Base-by-base conservation (phyloP, 768 basidiomycete species). In the Gloeostereum incarnatum region DNA sequence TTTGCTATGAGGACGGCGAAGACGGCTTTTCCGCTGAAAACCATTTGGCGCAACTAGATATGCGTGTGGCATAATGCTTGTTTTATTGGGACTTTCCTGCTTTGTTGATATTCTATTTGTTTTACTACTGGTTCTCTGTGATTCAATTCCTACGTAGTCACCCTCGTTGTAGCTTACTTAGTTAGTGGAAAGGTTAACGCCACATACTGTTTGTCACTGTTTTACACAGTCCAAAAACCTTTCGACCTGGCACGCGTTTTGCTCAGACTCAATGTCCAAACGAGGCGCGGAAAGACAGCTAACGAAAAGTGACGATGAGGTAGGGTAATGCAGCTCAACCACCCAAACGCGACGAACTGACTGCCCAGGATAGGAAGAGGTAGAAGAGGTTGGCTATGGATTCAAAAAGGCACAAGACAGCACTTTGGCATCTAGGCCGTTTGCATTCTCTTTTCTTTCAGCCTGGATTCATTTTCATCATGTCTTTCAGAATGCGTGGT, bases 281-380 rank as follows among this genome's bases (percentile, higher is more conserved):
- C 73, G 85, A 54, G 71, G 67, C 39, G 85, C 85, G 53, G 85
- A 87, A 36, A 72, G 60, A 43, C 81, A 89, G 48, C 51, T 89
- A 23, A 65, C 68, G 8, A 84, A 75, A 49, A 79, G 78, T 42
- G 51, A 35, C 14, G 66, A 63, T 18, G 64, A 66, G 32, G 63
- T 55, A 60, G 13, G 60, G 57, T n/a, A 19, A 18, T 40, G 11
- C 18, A 19, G 22, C 8, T 10, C 18, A 47, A 5, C n/a, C 25
- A 27, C n/a, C 23, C 26, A 5, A 16, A 18, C 8, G 4, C 29
- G 22, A 20, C 7, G 27, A 20, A 13, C 20, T 26, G 21, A 42
- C 25, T 43, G 7, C 44, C 39, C 47, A 75, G 73, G 69, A 73
- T 52, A n/a, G n/a, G n/a, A n/a, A n/a, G n/a, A n/a, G n/a, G n/a